Evolutionary conservation across 2,329 filamentous ascomycete species (phyloP), one percentile per base, ranked within the genome.

Genomic region (Phialemonium atrogriseum): DNA sequence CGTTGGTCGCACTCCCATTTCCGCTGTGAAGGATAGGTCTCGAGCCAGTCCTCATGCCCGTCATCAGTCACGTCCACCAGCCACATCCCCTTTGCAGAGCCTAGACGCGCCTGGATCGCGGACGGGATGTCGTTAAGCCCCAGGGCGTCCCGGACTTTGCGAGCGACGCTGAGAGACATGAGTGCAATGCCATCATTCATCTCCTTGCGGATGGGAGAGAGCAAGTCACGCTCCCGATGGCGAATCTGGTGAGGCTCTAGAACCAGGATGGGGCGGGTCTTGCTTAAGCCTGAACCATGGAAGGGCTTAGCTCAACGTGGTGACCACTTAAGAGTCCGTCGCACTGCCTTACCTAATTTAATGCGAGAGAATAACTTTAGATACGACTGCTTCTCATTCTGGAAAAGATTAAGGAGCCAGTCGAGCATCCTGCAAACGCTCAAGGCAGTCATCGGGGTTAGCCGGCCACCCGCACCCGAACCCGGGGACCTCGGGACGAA

Each of bases 11-110:
- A 68, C 0, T 62, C 37, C 64, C 83, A 86, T 44, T 89, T 89
- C 1, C 66, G 54, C 37, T 89, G 84, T 1, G 79, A 85, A 0
- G 61, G 64, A 34, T 65, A 75, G 0, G 80, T 73, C 34, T 78
- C 66, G 24, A 87, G 82, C 80, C 78, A 84, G 11, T 75, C 54
- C 0, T 60, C 48, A 2, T 66, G 56, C 1, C 56, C 55, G 0
- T 52, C 52, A 16, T 70, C 64, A 1, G 59, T 46, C 0, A 63
- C 59, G 41, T 80, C 76, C 5, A 80, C 53, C 27, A 80, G 66
- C 83, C 82, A 88, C 41, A 88, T 63, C 0, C 84, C 84, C 50
- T 89, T 89, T 1, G 80, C 80, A 12, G 79, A 73, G 8, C 75
- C 80, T 21, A 88, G 70, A 1, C 84, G 70, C 2, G 64, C 82